Evolutionary conservation across 257 asterid genomes (phyloP).

Genomic region (Ajuga chamaepitys): DNA sequence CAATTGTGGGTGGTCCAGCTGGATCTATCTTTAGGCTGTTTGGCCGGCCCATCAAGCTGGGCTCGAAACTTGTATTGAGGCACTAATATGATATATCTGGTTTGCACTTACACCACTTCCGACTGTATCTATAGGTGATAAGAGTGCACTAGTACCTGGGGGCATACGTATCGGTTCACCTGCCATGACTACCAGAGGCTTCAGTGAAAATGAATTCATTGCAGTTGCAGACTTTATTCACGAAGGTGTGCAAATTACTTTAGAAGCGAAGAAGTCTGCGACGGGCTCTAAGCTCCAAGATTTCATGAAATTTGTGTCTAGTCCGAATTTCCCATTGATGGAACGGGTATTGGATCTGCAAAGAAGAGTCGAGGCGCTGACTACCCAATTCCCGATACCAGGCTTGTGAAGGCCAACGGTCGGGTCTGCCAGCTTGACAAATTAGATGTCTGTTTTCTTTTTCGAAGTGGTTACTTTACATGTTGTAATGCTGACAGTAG

Average conservation of each 20-base stretch:
- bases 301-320: conserved; percentile 56
- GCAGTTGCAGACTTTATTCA: conserved; percentile 73
- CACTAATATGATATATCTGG: neutral
- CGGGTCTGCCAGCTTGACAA: neutral
- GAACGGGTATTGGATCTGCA: conserved; percentile 48
- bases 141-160: conserved; percentile 88
- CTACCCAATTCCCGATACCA: conserved; percentile 74
- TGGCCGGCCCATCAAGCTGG: too few relatives aligned
- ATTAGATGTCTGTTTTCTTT: neutral
- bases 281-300: conserved; percentile 81
- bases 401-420: conserved; percentile 45
- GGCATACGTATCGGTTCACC: conserved; percentile 94
- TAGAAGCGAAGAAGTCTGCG: conserved; percentile 61
- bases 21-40: too few relatives aligned
- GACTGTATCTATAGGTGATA: conserved; percentile 50
- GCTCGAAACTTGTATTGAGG: neutral
- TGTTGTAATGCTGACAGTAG: neutral
- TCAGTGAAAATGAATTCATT: conserved; percentile 56
- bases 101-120: neutral
- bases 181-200: conserved; percentile 94
- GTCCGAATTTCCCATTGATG: conserved; percentile 57
- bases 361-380: conserved; percentile 62
- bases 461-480: neutral
- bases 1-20: too few relatives aligned
- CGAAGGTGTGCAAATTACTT: conserved; percentile 81